phyloP scores from a whole-genome alignment of 2,329 filamentous ascomycete species.

The Penicillium psychrosexuale region DNA sequence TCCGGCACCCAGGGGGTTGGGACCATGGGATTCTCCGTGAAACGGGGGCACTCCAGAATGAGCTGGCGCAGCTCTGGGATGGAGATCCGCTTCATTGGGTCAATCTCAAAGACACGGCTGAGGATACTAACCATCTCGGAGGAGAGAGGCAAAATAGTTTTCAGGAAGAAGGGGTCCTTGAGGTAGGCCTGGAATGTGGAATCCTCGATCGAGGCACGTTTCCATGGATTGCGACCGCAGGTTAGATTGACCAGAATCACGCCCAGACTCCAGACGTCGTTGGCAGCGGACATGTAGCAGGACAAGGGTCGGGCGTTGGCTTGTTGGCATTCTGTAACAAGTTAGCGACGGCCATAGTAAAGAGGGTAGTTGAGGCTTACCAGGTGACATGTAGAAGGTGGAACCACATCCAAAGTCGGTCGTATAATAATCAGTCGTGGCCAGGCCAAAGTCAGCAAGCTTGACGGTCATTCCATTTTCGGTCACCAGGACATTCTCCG shows the following conservation, averaged over 20 bases:
- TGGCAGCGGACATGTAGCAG: conserved; percentile 87
- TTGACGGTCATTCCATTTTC: conserved; percentile 87
- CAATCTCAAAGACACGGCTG: conserved; percentile 79
- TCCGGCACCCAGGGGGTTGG: conserved; percentile 36
- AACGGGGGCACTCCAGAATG: conserved; percentile 71
- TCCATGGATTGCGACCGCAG: conserved; percentile 98
- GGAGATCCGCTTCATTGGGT: conserved; percentile 77
- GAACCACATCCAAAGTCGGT: conserved; percentile 97
- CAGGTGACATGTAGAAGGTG: conserved; percentile 99
- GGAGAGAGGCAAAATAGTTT: conserved; percentile 87
- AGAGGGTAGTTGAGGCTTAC: conserved; percentile 53
- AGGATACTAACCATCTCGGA: conserved; percentile 86
- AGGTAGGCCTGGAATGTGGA: conserved; percentile 91
- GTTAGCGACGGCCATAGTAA: conserved; percentile 8
- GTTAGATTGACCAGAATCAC: conserved; percentile 97
- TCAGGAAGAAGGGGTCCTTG: conserved; percentile 80
- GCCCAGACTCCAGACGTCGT: conserved; percentile 97
- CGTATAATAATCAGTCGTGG: conserved; percentile 77
- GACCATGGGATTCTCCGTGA: conserved; percentile 54
- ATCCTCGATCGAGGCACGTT: conserved; percentile 88
- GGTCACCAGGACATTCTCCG: conserved; percentile 93
- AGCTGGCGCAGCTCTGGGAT: conserved; percentile 73
- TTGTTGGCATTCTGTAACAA: conserved; percentile 79
- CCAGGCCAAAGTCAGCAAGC: conserved; percentile 94
- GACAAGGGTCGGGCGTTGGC: conserved; percentile 65